Base-by-base conservation (phyloP, 2,329 filamentous ascomycete species). In the Trichothecium roseum region DNA sequence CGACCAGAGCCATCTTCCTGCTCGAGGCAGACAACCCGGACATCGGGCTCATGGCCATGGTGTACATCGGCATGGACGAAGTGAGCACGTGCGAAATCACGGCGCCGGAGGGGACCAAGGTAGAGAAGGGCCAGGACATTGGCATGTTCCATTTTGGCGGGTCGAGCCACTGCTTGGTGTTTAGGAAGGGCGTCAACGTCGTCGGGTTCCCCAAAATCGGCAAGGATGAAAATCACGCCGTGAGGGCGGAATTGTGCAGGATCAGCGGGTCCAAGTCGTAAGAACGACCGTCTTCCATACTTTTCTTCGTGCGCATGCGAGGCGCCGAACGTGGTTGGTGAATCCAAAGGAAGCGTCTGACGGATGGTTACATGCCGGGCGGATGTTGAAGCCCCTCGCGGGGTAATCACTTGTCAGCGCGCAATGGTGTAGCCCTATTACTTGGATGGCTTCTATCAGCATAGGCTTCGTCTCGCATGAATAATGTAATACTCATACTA, bases 81-180 rank as follows among this genome's bases (percentile, higher is more conserved):
- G 81, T 86, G 10, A 79, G 72, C 39, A 78, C 78, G 0, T 85
- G 81, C 47, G 79, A 85, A 35, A 76, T 84, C 33, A 81, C 74
- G 0, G 78, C 84, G 9, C 66, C 66, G 45, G 71, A 78, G 48
- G 81, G 79, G 0, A 68, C 85, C 50, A 65, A 68, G 35, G 50
- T 87, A 13, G 63, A 63, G 35, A 86, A 85, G 63, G 83, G 83
- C 2, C 72, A 85, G 4, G 61, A 85, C 59, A 63, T 78, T 28
- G 82, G 82, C 29, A 85, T 84, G 80, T 87, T 87, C 56, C 82
- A 87, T 50, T 86, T 80, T 51, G 82, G 82, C n/a, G 82, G 83
- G 0, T 79, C 72, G 6, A 76, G 74, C 2, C 75, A 84, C 50
- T 83, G 78, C 45, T 49, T 86, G 45, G 49, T 87, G 3, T 85